A percentile compares a stretch with the other conserved stretches of the same genome.
Conservation (phyloP, 1,284 basidiomycete species). For the Pulchroboletus neoregius region DNA sequence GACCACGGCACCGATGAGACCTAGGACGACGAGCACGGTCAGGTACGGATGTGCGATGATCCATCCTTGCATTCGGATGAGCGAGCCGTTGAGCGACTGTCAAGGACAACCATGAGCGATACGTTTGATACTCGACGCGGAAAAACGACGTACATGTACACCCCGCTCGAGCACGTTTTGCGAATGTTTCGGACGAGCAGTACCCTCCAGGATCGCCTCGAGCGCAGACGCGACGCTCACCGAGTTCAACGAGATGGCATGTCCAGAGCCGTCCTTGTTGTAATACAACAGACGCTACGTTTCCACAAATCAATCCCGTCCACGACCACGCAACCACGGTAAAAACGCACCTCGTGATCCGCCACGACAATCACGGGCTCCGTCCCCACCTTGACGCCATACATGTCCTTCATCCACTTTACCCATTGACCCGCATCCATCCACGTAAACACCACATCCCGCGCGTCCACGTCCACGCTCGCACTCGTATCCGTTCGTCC, state of each 20-base stretch:
- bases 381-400: slow-evolving; percentile 51
- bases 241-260: slow-evolving; percentile 52
- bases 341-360: slow-evolving; percentile 77
- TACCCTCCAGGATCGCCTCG: slow-evolving; percentile 60
- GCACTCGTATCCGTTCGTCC: neutral
- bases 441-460: slow-evolving; percentile 79
- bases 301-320: too few relatives aligned
- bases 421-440: slow-evolving; percentile 81
- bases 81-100: slow-evolving; percentile 19
- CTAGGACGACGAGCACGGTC: slow-evolving; percentile 8
- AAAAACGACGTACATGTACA: slow-evolving; percentile 51
- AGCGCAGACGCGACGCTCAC: slow-evolving; percentile 66
- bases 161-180: slow-evolving; percentile 65
- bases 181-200: slow-evolving; percentile 58
- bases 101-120: neutral
- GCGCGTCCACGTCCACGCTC: too few relatives aligned
- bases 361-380: slow-evolving; percentile 67
- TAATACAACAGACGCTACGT: slow-evolving; percentile 60
- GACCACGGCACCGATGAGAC: slow-evolving; percentile 10
- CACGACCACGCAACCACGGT: too few relatives aligned
- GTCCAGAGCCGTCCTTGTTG: slow-evolving; percentile 50
- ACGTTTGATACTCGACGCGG: neutral
- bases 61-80: slow-evolving; percentile 11
- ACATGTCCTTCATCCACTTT: slow-evolving; percentile 86
- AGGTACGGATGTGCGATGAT: slow-evolving; percentile 26